phyloP scores from a whole-genome alignment of 345 rosid genomes.

The Acer negundo region DNA sequence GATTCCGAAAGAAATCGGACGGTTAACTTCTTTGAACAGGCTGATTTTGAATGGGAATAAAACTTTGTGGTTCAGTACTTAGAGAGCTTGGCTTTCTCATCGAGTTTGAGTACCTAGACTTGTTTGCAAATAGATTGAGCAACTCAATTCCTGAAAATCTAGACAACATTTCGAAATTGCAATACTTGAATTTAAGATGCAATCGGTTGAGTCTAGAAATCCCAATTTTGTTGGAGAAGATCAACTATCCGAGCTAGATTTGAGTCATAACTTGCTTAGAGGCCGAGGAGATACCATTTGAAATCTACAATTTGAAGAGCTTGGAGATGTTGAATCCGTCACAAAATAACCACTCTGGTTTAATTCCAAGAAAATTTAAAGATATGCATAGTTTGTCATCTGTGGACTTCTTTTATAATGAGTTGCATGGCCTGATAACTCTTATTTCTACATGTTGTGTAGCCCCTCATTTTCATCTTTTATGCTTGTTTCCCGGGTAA shows the following conservation, averaged over 20 bases:
- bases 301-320: slow-evolving; percentile 14
- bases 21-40: background rate
- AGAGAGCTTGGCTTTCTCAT: slow-evolving; percentile 18
- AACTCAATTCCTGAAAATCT: slow-evolving; percentile 11
- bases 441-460: no score
- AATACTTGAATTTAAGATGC: slow-evolving; percentile 25
- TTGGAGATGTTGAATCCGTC: slow-evolving; percentile 30
- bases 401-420: slow-evolving; percentile 32
- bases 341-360: slow-evolving; percentile 25
- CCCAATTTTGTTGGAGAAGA: slow-evolving; percentile 17
- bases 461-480: no score
- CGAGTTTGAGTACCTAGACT: slow-evolving; percentile 18
- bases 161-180: slow-evolving; percentile 3
- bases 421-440: slow-evolving; percentile 26
- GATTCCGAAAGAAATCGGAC: background rate
- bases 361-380: slow-evolving; percentile 24
- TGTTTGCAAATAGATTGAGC: slow-evolving; percentile 23
- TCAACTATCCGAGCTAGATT: slow-evolving; percentile 16
- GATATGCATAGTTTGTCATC: slow-evolving; percentile 24
- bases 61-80: slow-evolving; percentile 29
- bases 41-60: slow-evolving; percentile 9
- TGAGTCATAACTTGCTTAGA: slow-evolving; percentile 22
- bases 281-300: slow-evolving; percentile 24
- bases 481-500: no score
- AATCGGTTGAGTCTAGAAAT: slow-evolving; percentile 17